phyloP scores from a whole-genome alignment of 371 early-diverging fungal genomes.

The Rhizopus arrhizus region DNA sequence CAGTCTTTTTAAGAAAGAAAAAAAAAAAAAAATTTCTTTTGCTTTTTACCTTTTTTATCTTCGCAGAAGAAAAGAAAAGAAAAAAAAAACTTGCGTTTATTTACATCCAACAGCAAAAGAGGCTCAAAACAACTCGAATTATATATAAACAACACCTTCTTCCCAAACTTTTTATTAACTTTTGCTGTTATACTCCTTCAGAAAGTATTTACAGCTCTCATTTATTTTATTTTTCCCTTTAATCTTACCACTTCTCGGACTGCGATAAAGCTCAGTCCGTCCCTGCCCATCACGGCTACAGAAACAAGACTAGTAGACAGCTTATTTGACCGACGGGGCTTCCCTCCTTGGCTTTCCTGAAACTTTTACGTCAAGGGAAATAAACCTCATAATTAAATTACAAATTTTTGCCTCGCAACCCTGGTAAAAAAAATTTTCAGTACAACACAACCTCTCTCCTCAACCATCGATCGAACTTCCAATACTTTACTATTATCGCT shows the following conservation, averaged over 20 bases:
- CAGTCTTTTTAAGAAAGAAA: too few species aligned
- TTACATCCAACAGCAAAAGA: conserved; percentile 20
- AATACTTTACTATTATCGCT: neutral
- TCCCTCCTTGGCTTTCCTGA: conserved; percentile 69
- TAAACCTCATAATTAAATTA: neutral
- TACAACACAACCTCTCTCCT: neutral
- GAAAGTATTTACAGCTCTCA: conserved; percentile 28
- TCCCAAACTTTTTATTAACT: conserved; percentile 4
- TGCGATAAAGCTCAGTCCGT: conserved; percentile 52
- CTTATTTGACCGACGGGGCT: conserved; percentile 67
- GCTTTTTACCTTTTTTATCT: neutral
- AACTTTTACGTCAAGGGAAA: conserved; percentile 14
- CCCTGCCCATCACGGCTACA: conserved; percentile 72
- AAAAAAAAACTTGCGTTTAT: neutral
- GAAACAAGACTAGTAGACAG: conserved; percentile 64
- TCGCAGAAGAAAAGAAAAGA: neutral
- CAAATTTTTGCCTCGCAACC: neutral
- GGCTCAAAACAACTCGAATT: conserved; percentile 13
- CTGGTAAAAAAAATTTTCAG: neutral
- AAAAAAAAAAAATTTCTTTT: too few species aligned
- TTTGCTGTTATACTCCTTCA: conserved; percentile 27
- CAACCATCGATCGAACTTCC: neutral
- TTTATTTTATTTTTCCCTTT: conserved; percentile 26
- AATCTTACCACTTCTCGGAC: conserved; percentile 46
- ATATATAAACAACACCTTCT: conserved; percentile 2